Evolutionary conservation across 331 rosid genomes (phyloP).

Genomic region (Dryas integrifolia): DNA sequence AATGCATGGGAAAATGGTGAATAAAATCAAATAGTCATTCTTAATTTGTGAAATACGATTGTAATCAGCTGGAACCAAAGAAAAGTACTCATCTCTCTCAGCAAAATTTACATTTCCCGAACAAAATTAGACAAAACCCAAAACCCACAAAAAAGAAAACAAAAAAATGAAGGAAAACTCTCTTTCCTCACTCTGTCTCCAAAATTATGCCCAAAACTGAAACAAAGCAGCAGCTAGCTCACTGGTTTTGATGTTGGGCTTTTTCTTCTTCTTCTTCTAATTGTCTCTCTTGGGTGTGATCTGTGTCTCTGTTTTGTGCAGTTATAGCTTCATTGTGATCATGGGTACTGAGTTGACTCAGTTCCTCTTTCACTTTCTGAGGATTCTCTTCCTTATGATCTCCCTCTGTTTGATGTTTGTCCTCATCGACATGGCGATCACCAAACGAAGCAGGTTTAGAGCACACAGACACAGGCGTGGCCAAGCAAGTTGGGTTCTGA

Average conservation of each 20-base stretch:
- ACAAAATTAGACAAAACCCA: slow-evolving; percentile 20
- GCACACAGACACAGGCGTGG: slow-evolving; percentile 53
- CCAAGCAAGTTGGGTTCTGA: slow-evolving; percentile 64
- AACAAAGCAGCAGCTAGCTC: slow-evolving; percentile 16
- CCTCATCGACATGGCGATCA: neutral
- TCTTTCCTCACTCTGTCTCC: slow-evolving; percentile 8
- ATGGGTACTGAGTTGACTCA: slow-evolving; percentile 3
- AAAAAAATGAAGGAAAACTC: neutral
- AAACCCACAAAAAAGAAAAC: neutral
- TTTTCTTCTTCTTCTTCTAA: slow-evolving; percentile 4
- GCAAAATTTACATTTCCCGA: slow-evolving; percentile 48
- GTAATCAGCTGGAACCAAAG: neutral
- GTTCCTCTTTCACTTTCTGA: slow-evolving; percentile 37
- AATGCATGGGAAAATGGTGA: slow-evolving; percentile 1
- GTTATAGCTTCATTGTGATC: slow-evolving; percentile 14
- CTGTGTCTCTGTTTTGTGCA: neutral
- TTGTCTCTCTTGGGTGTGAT: neutral
- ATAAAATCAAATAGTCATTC: neutral
- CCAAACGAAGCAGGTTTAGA: slow-evolving; percentile 26
- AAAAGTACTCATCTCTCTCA: slow-evolving; percentile 23
- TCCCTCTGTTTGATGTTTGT: neutral
- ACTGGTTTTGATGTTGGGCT: slow-evolving; percentile 15
- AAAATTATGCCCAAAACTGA: slow-evolving; percentile 8
- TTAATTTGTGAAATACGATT: neutral
- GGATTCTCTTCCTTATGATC: slow-evolving; percentile 9